phyloP scores from a whole-genome alignment of 2,329 filamentous ascomycete genomes.

The Microdochium nivale region DNA sequence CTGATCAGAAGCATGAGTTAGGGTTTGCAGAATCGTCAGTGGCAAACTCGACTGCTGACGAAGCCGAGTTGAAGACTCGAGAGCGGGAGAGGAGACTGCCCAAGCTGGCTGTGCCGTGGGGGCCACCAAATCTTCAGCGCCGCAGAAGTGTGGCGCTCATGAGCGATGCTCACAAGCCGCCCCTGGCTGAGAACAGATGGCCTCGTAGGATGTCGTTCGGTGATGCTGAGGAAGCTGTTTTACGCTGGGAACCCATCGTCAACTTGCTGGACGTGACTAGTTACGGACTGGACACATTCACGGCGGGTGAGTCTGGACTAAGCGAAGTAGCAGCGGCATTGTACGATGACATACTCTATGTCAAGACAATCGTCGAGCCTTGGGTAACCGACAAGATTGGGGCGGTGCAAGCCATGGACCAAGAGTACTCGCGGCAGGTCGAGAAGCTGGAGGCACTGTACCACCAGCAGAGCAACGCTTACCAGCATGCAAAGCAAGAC shows the following conservation, averaged over 20 bases:
- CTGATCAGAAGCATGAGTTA: conserved; percentile 15
- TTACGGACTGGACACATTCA: conserved; percentile 12
- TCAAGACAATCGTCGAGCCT: conserved; percentile 44
- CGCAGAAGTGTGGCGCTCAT: background rate
- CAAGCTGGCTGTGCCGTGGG: background rate
- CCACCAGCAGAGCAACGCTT: conserved; percentile 60
- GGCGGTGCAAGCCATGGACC: conserved; percentile 50
- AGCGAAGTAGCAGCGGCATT: conserved; percentile 48
- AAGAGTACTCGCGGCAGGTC: conserved; percentile 52
- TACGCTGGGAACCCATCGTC: conserved; percentile 54
- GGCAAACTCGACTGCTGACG: conserved; percentile 49
- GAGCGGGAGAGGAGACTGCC: conserved; percentile 25
- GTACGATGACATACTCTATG: conserved; percentile 39
- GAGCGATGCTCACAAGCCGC: background rate
- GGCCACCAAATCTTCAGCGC: background rate
- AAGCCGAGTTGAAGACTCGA: conserved; percentile 48
- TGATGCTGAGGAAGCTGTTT: conserved; percentile 64
- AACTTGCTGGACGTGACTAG: conserved; percentile 28
- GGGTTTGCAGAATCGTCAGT: conserved; percentile 41
- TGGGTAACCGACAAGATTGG: conserved; percentile 55
- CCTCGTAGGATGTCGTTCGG: conserved; percentile 68
- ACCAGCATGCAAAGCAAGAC: conserved; percentile 56
- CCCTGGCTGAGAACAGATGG: conserved; percentile 50
- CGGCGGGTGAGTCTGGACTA: conserved; percentile 13
- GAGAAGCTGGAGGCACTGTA: conserved; percentile 60